phyloP scores from a whole-genome alignment of 192 early-diverging fungal genomes.

The Coemansia umbellata region DNA sequence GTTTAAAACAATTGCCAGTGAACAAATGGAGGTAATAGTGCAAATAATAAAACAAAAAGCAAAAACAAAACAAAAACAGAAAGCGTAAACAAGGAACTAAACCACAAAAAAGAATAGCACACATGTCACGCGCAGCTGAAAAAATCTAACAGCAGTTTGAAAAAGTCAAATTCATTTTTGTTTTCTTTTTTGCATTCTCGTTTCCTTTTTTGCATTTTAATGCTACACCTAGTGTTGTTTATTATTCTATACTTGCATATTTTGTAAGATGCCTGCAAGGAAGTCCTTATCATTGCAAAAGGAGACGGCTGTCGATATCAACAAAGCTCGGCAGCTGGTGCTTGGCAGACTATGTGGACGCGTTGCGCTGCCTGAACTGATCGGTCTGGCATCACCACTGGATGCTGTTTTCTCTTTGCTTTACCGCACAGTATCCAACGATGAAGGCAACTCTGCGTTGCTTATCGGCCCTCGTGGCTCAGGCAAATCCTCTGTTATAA shows the following conservation, averaged over 20 bases:
- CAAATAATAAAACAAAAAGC: not conserved
- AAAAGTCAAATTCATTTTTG: not conserved
- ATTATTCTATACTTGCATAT: not conserved
- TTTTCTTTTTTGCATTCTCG: not conserved
- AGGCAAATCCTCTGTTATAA: constrained; percentile 62
- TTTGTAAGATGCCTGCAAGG: constrained; percentile 1
- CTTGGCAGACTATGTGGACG: constrained; percentile 29
- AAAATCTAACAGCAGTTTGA: not conserved
- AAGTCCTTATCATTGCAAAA: not conserved
- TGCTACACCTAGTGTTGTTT: no score
- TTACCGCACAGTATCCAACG: constrained; percentile 19
- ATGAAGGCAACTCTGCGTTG: constrained; percentile 83
- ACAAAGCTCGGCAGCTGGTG: constrained; percentile 2
- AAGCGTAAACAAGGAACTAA: not conserved
- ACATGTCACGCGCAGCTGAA: no score
- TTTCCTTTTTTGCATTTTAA: no score
- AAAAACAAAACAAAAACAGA: constrained; percentile 2
- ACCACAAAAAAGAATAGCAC: no score
- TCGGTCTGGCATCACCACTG: constrained; percentile 28
- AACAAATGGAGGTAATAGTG: not conserved
- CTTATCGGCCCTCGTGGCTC: constrained; percentile 76
- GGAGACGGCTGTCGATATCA: not conserved
- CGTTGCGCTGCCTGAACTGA: constrained; percentile 20
- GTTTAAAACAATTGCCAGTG: not conserved
- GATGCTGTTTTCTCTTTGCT: constrained; percentile 20